These are phyloP conservation scores for Amanita molliuscula DNA, from an alignment of 768 basidiomycete genomes.

Conservation along the genomic window DNA sequence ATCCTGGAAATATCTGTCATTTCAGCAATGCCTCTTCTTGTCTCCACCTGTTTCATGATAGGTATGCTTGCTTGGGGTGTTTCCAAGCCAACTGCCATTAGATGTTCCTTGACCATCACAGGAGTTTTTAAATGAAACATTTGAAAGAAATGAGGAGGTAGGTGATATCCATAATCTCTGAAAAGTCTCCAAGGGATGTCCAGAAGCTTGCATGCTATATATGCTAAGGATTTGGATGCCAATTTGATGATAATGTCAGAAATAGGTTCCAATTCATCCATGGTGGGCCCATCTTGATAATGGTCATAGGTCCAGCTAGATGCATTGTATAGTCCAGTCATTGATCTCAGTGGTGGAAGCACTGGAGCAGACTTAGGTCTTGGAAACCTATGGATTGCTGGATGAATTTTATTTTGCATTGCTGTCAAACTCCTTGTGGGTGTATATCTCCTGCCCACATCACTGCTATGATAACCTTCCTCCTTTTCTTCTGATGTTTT, in stretches of 20 bases:
- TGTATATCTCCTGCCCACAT: too few relatives aligned
- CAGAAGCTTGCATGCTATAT: conserved; percentile 9
- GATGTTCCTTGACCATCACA: conserved; percentile 6
- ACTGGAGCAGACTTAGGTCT: neutral
- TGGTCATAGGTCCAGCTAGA: conserved; percentile 7
- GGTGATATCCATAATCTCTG: neutral
- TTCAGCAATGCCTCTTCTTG: neutral
- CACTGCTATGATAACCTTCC: too few relatives aligned
- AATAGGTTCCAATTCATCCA: conserved; percentile 6
- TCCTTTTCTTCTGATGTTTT: too few relatives aligned
- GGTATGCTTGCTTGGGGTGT: too few relatives aligned
- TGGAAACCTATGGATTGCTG: neutral
- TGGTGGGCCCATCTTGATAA: conserved; percentile 9
- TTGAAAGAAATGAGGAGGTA: too few relatives aligned
- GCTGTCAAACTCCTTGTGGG: too few relatives aligned
- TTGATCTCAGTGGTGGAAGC: conserved; percentile 3
- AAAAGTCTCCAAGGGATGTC: conserved; percentile 9
- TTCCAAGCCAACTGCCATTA: conserved; percentile 4
- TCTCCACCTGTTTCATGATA: neutral
- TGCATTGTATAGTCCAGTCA: neutral
- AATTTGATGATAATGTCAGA: neutral
- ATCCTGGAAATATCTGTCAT: neutral
- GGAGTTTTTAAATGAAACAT: neutral
- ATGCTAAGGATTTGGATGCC: conserved; percentile 4
- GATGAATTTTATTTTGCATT: too few relatives aligned